phyloP scores from a whole-genome alignment of 371 early-diverging fungal genomes.

The Mucor mucedo region DNA sequence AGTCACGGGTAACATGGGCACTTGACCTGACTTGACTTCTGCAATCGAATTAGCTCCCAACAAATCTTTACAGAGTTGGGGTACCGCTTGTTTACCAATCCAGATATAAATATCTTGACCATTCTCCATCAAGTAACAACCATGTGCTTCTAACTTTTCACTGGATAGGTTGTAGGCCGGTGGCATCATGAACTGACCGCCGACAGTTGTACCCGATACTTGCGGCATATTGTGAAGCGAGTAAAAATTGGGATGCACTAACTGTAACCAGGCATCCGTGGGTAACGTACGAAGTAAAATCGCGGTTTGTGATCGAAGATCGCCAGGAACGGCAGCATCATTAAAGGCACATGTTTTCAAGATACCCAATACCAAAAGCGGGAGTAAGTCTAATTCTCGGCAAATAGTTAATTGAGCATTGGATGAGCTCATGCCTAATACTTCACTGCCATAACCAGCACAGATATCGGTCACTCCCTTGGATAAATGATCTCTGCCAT shows the following conservation, averaged over 20 bases:
- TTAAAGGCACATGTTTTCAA: constrained; percentile 64
- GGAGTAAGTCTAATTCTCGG: constrained; percentile 69
- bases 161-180: constrained; percentile 81
- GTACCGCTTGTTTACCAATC: constrained; percentile 73
- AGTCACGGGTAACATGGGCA: constrained; percentile 34
- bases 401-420: constrained; percentile 66
- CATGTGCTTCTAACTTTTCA: constrained; percentile 77
- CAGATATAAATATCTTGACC: constrained; percentile 74
- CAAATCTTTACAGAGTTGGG: constrained; percentile 63
- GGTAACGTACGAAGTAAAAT: constrained; percentile 68
- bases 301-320: constrained; percentile 62
- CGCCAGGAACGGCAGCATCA: constrained; percentile 50
- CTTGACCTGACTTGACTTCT: constrained; percentile 43
- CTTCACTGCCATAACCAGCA: constrained; percentile 61
- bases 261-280: constrained; percentile 53
- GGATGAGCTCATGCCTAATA: constrained; percentile 48
- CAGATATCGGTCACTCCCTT: constrained; percentile 68
- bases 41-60: constrained; percentile 49
- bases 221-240: constrained; percentile 72
- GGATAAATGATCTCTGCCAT: constrained; percentile 74
- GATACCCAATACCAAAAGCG: constrained; percentile 65
- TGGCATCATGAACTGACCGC: constrained; percentile 49
- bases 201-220: constrained; percentile 40
- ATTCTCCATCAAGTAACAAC: constrained; percentile 76
- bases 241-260: constrained; percentile 67